These are phyloP conservation scores for Pouteria glomerata DNA, from an alignment of 148 eudicot species.

Conservation along the genomic window DNA sequence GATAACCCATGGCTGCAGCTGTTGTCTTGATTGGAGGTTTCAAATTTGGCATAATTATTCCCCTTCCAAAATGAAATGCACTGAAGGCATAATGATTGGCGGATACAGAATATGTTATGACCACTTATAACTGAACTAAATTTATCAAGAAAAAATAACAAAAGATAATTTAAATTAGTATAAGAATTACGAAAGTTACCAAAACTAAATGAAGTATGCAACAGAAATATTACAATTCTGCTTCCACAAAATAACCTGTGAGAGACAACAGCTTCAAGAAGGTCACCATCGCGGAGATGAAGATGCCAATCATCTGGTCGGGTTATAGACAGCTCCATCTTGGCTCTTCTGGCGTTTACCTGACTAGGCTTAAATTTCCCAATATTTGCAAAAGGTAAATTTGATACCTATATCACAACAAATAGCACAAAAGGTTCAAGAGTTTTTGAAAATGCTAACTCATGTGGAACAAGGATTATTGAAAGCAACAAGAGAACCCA, in stretches of 20 bases:
- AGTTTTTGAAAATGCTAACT: too few relatives aligned
- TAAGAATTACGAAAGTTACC: neutral
- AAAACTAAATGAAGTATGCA: constrained; percentile 7
- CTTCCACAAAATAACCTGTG: constrained; percentile 47
- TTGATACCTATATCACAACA: constrained; percentile 30
- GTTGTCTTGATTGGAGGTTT: constrained; percentile 89
- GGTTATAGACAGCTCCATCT: constrained; percentile 73
- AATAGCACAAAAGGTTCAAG: neutral
- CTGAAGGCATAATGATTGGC: constrained; percentile 32
- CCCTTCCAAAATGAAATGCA: constrained; percentile 80
- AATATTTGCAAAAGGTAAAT: constrained; percentile 23
- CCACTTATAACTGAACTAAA: neutral
- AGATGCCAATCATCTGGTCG: constrained; percentile 99
- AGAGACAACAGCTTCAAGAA: constrained; percentile 77
- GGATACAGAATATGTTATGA: neutral
- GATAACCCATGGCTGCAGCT: constrained; percentile 72
- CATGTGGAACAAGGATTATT: too few relatives aligned
- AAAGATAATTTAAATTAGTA: neutral
- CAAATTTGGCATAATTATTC: constrained; percentile 89
- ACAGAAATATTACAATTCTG: neutral
- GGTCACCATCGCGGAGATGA: constrained; percentile 93
- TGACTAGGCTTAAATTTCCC: constrained; percentile 21
- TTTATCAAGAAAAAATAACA: neutral
- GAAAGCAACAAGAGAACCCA: too few relatives aligned
- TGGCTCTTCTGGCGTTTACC: constrained; percentile 30